phyloP scores from a whole-genome alignment of 495 filamentous ascomycete genomes.

The Penicillium mononematosum region DNA sequence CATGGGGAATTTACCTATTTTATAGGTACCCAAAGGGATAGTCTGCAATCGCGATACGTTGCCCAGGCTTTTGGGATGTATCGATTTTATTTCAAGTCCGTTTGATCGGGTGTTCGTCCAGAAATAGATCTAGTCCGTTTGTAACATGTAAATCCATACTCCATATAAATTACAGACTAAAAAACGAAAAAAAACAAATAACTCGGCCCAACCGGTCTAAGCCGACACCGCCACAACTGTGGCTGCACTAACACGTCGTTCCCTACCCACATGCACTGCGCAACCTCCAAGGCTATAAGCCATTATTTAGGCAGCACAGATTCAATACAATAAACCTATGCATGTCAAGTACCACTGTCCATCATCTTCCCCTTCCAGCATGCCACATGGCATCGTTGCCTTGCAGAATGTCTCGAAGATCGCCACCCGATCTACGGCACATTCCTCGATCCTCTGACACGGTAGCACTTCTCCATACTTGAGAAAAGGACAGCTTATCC shows the following conservation, averaged over 20 bases:
- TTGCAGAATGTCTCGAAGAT: slow-evolving; percentile 32
- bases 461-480: slow-evolving; percentile 32
- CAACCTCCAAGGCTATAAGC: too few relatives aligned
- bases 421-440: slow-evolving; percentile 24
- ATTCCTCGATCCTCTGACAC: slow-evolving; percentile 25
- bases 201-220: neutral
- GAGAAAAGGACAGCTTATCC: neutral
- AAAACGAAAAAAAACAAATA: neutral
- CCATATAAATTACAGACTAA: neutral
- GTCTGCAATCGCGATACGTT: neutral
- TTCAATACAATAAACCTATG: slow-evolving; percentile 3
- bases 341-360: slow-evolving; percentile 10
- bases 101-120: slow-evolving; percentile 10
- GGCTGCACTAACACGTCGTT: neutral
- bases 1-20: neutral
- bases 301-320: slow-evolving; percentile 1
- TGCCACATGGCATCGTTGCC: slow-evolving; percentile 32
- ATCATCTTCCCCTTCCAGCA: slow-evolving; percentile 7
- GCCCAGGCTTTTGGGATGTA: slow-evolving; percentile 11
- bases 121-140: neutral
- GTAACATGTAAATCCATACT: neutral
- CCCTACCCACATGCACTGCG: too few relatives aligned
- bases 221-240: slow-evolving; percentile 3
- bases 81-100: slow-evolving; percentile 16
- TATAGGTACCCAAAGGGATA: neutral